phyloP scores from a whole-genome alignment of 495 filamentous ascomycete species.

The Chaetomium cochliodes region DNA sequence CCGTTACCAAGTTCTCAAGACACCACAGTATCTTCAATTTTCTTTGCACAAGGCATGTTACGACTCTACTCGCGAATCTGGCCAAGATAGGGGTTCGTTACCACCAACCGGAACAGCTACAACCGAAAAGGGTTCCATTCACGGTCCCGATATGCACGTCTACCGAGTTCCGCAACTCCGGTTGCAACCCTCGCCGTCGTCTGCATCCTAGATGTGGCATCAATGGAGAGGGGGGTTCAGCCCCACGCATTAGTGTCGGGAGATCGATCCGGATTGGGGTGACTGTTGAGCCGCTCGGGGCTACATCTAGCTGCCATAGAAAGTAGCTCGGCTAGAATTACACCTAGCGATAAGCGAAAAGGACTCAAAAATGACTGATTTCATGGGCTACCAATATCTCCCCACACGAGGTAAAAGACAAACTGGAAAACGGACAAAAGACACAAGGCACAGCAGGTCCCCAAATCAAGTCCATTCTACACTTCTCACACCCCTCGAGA shows the following conservation, averaged over 20 bases:
- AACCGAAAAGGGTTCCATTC: neutral
- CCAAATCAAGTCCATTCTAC: neutral
- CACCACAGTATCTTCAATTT: neutral
- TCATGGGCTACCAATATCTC: no score
- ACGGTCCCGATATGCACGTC: neutral
- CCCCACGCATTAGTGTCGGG: neutral
- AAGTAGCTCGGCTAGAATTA: neutral
- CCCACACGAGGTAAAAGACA: no score
- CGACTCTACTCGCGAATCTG: neutral
- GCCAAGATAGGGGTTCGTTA: neutral
- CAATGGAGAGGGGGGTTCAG: neutral
- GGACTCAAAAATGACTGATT: neutral
- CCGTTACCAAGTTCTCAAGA: neutral
- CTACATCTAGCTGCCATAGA: neutral
- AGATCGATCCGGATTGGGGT: neutral
- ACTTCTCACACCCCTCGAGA: neutral
- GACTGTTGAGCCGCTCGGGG: neutral
- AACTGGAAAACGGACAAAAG: neutral
- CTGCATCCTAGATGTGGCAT: neutral
- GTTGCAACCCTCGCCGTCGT: neutral
- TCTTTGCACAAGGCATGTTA: no score
- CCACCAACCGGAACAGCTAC: neutral
- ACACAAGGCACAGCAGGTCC: neutral
- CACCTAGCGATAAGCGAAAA: neutral
- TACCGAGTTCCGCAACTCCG: neutral